phyloP scores from a whole-genome alignment of 23 red algal genomes.

The Porphyridium purpureum region DNA sequence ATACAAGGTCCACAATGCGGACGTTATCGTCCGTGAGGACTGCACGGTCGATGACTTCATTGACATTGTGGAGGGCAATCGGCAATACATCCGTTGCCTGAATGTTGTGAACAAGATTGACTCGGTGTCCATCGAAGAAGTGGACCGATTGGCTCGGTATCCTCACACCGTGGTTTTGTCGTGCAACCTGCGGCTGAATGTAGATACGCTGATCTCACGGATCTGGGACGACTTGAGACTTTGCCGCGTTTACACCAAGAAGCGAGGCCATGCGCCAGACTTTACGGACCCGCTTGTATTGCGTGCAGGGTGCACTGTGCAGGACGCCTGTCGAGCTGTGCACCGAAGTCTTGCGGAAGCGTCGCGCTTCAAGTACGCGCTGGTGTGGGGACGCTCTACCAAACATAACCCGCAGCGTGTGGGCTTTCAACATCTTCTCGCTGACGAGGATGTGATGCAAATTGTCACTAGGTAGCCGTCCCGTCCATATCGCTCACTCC shows the following conservation, averaged over 20 bases:
- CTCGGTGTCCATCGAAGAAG: slow-evolving; percentile 67
- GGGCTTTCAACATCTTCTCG: slow-evolving; percentile 46
- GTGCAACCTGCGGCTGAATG: slow-evolving; percentile 63
- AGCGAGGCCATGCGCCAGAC: slow-evolving; percentile 66
- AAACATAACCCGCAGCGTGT: slow-evolving; percentile 91
- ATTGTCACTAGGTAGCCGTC: slow-evolving; percentile 22
- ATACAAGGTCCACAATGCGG: slow-evolving; percentile 87
- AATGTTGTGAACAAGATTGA: slow-evolving; percentile 97
- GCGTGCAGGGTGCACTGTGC: slow-evolving; percentile 45
- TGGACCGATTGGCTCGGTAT: slow-evolving; percentile 62
- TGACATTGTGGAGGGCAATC: slow-evolving; percentile 89
- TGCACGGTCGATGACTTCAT: slow-evolving; percentile 82
- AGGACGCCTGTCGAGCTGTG: slow-evolving; percentile 66
- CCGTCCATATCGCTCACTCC: too few species aligned
- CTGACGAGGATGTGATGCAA: slow-evolving; percentile 93
- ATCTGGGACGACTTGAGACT: slow-evolving; percentile 75
- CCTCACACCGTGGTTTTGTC: slow-evolving; percentile 66
- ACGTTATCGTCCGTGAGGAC: slow-evolving; percentile 81
- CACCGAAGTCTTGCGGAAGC: slow-evolving; percentile 72
- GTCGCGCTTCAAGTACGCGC: slow-evolving; percentile 51
- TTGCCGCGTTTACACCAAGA: slow-evolving; percentile 88
- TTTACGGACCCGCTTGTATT: slow-evolving; percentile 81
- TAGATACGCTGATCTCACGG: slow-evolving; percentile 66
- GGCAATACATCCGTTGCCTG: slow-evolving; percentile 74
- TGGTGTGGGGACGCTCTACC: slow-evolving; percentile 67